A percentile compares a stretch with the other conserved stretches of the same genome.
Conservation (phyloP, 1,139 yeast species). For the Geotrichum carabidarum region DNA sequence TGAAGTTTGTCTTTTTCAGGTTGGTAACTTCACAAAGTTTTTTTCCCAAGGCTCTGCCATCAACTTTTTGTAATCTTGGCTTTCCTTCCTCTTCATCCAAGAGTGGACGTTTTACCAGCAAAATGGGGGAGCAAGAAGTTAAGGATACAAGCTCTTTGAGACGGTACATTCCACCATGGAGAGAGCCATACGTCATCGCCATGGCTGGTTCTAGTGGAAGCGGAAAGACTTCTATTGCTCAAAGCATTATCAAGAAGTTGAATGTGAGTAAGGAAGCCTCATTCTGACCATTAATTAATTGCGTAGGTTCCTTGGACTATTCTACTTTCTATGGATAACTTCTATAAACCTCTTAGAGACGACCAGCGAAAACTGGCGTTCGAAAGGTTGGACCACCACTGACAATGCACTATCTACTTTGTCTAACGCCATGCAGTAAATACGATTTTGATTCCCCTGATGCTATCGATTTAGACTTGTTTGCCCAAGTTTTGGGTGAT, state of each 20-base stretch:
- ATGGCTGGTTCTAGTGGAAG: slow-evolving; percentile 94
- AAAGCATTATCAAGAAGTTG: slow-evolving; percentile 69
- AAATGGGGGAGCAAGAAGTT: background rate
- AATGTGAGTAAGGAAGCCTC: slow-evolving; percentile 31
- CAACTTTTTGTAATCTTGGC: background rate
- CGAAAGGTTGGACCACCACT: slow-evolving; percentile 26
- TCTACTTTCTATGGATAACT: slow-evolving; percentile 83
- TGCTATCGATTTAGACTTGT: slow-evolving; percentile 71
- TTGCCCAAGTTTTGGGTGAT: slow-evolving; percentile 57
- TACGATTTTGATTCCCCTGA: slow-evolving; percentile 85
- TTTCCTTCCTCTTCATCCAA: background rate
- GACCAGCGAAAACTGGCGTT: slow-evolving; percentile 65
- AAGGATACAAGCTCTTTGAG: background rate
- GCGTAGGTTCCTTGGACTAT: slow-evolving; percentile 88
- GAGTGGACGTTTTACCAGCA: background rate
- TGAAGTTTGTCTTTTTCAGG: too few species aligned
- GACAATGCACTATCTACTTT: background rate
- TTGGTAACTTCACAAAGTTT: background rate
- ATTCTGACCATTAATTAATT: background rate
- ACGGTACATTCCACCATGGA: slow-evolving; percentile 74
- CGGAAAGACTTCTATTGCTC: slow-evolving; percentile 91
- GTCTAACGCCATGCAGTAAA: slow-evolving; percentile 35
- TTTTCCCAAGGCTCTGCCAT: background rate
- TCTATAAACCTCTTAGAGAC: slow-evolving; percentile 64
- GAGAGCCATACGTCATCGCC: slow-evolving; percentile 90